These are phyloP conservation scores for Crithidia expoeki DNA, from an alignment of 208 protist genomes.

Conservation along the genomic window DNA sequence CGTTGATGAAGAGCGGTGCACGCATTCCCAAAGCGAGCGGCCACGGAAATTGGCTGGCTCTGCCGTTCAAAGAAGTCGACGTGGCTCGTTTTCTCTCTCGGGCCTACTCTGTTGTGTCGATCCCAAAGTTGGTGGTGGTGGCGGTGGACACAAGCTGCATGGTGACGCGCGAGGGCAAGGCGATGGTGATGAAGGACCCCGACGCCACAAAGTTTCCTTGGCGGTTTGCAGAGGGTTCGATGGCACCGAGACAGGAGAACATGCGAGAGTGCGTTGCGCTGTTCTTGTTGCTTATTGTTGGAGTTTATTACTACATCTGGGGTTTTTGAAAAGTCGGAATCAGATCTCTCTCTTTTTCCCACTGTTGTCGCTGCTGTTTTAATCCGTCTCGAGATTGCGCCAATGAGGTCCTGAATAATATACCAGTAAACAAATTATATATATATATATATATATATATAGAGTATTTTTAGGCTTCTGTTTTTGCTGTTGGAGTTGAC, in stretches of 20 bases:
- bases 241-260: conserved; percentile 1
- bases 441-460: no score
- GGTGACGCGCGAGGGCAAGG: conserved; percentile 39
- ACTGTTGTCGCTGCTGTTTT: neutral
- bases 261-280: conserved; percentile 13
- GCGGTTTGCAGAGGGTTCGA: conserved; percentile 38
- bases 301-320: conserved; percentile 30
- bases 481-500: no score
- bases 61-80: conserved; percentile 47
- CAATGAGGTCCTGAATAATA: no score
- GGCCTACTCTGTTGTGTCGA: conserved; percentile 34
- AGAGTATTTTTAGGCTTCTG: no score
- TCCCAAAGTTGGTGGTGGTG: conserved; percentile 54
- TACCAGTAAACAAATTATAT: no score
- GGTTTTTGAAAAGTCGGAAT: conserved; percentile 1
- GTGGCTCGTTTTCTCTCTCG: conserved; percentile 33
- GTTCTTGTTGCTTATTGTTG: conserved; percentile 16
- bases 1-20: neutral
- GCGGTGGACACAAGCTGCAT: conserved; percentile 42
- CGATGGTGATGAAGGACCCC: conserved; percentile 41
- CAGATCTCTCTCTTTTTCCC: neutral
- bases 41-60: conserved; percentile 54
- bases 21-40: conserved; percentile 36
- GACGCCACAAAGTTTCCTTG: conserved; percentile 52
- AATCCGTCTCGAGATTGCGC: no score